Percentiles rank a stretch among this genome's conserved stretches.
Conservation (phyloP, 2,329 filamentous ascomycete species). For the Cercospora beticola region DNA sequence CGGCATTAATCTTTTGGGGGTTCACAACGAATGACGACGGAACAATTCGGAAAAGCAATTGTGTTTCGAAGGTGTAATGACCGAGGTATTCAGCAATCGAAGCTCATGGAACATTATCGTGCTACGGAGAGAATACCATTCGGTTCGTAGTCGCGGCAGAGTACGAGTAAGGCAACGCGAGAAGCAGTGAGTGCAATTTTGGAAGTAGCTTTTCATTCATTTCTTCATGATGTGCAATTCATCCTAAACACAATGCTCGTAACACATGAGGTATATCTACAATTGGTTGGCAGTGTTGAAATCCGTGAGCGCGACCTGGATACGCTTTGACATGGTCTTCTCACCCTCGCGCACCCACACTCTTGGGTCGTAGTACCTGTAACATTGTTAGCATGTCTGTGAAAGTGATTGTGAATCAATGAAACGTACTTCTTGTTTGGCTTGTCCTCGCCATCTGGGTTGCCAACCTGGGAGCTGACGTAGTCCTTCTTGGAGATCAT, state of each 20-base stretch:
- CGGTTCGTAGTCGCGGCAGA: neutral
- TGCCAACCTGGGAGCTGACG: conserved; percentile 80
- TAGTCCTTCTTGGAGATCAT: conserved; percentile 94
- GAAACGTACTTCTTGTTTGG: conserved; percentile 85
- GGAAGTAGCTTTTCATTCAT: conserved; percentile 10
- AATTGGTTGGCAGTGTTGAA: conserved; percentile 83
- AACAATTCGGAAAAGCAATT: conserved; percentile 1
- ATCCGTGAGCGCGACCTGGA: conserved; percentile 79
- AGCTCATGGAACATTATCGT: neutral
- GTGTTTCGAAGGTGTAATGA: conserved; percentile 5
- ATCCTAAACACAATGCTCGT: conserved; percentile 4
- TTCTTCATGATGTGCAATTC: conserved; percentile 4
- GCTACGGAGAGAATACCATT: neutral
- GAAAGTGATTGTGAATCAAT: conserved; percentile 44
- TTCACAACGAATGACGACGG: neutral
- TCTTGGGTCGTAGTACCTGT: conserved; percentile 64
- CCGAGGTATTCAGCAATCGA: conserved; percentile 5
- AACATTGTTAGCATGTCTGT: neutral
- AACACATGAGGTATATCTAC: conserved; percentile 47
- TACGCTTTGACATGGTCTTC: conserved; percentile 88
- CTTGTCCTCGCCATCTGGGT: conserved; percentile 94
- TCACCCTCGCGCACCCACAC: conserved; percentile 97
- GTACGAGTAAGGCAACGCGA: neutral
- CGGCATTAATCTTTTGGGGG: neutral
- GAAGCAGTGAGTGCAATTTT: neutral